phyloP scores from a whole-genome alignment of 768 basidiomycete genomes.

The Pluteus cervinus region DNA sequence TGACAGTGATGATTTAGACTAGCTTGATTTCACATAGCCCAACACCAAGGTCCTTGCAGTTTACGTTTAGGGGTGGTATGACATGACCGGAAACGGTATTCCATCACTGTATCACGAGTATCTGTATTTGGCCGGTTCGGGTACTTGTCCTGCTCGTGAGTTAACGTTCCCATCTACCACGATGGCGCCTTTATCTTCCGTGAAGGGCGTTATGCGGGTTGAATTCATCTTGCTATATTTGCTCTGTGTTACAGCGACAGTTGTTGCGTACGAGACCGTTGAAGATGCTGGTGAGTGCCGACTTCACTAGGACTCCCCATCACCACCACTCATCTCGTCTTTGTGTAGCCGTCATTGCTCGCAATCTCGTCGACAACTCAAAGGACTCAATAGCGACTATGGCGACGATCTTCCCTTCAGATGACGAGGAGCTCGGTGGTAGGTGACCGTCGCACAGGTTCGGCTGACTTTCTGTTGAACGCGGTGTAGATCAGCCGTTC shows the following conservation, averaged over 20 bases:
- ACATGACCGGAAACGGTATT: too few species aligned
- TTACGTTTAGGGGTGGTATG: too few species aligned
- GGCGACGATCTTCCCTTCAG: conserved; percentile 40
- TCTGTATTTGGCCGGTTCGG: too few species aligned
- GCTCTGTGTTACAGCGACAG: background rate
- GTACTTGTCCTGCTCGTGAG: too few species aligned
- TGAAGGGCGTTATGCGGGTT: too few species aligned
- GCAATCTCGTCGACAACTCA: conserved; percentile 33
- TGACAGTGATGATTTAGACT: conserved; percentile 1
- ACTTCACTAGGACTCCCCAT: background rate
- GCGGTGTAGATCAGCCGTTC: conserved; percentile 35
- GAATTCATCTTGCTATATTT: too few species aligned
- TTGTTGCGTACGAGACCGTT: conserved; percentile 31
- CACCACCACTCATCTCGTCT: background rate
- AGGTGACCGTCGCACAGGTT: conserved; percentile 3
- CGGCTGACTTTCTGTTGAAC: background rate
- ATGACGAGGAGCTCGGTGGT: conserved; percentile 35
- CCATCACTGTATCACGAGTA: too few species aligned
- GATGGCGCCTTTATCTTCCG: too few species aligned
- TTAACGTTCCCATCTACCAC: too few species aligned
- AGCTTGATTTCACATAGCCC: conserved; percentile 3
- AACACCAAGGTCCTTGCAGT: too few species aligned
- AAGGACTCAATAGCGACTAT: conserved; percentile 37
- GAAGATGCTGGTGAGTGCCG: conserved; percentile 37
- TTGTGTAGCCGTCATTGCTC: conserved; percentile 33